Percentiles rank a stretch among this genome's conserved stretches.
phyloP scores from a whole-genome alignment of 306 rosid species.

The Fragaria iinumae region DNA sequence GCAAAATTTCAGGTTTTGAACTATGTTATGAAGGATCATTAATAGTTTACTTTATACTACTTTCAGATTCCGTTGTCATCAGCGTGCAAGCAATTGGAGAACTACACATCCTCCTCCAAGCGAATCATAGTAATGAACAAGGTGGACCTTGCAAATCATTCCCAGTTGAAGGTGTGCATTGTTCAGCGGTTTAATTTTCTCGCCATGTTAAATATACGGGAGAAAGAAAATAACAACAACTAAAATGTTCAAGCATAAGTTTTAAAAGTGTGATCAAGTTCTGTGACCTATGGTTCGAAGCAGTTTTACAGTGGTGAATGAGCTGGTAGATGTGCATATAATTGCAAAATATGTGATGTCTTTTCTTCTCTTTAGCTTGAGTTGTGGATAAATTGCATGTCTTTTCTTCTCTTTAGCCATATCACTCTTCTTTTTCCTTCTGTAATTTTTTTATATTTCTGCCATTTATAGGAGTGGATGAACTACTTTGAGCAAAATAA shows the following conservation, averaged over 20 bases:
- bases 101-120: conserved; percentile 24
- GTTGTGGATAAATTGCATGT: neutral
- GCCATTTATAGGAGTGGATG: conserved; percentile 58
- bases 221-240: neutral
- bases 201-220: neutral
- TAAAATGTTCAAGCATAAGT: neutral
- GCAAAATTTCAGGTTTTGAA: neutral
- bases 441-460: neutral
- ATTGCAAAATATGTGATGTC: neutral
- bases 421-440: neutral
- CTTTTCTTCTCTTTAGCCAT: neutral
- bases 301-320: neutral
- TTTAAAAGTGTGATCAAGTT: neutral
- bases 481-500: conserved; percentile 50
- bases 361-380: neutral
- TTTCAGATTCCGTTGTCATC: conserved; percentile 77
- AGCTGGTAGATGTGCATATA: neutral
- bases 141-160: conserved; percentile 69
- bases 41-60: neutral
- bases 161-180: conserved; percentile 44
- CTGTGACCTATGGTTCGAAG: neutral
- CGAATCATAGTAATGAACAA: conserved; percentile 65
- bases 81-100: conserved; percentile 38
- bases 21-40: neutral
- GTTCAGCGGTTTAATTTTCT: conserved; percentile 1